Conservation (phyloP, 306 rosid genomes). For the Medicago ruthenica region DNA sequence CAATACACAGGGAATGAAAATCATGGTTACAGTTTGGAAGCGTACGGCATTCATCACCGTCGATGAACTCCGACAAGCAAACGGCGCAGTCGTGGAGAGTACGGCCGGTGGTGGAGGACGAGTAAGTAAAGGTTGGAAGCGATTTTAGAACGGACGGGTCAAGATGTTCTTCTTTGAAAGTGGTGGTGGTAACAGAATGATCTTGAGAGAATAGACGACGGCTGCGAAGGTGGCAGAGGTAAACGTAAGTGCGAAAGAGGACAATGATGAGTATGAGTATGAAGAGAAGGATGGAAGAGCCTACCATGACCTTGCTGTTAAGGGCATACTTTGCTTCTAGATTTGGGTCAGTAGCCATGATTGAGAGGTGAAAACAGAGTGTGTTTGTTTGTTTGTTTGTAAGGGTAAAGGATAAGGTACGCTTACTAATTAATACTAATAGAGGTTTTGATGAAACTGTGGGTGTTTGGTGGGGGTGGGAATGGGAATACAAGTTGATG, state of each 20-base stretch:
- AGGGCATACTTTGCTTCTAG: constrained; percentile 39
- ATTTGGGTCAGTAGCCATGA: constrained; percentile 23
- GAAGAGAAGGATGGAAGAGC: constrained; percentile 54
- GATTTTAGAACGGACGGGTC: constrained; percentile 51
- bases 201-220: not conserved
- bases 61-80: constrained; percentile 57
- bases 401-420: too few relatives aligned
- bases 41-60: constrained; percentile 46
- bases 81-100: constrained; percentile 53
- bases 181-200: not conserved
- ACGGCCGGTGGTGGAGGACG: constrained; percentile 31
- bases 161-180: constrained; percentile 32
- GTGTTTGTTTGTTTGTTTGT: not conserved
- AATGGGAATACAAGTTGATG: not conserved
- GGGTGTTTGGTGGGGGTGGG: not conserved
- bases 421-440: not conserved
- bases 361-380: not conserved
- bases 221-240: constrained; percentile 30
- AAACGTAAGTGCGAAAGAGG: constrained; percentile 45
- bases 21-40: constrained; percentile 61
- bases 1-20: constrained; percentile 58
- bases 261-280: constrained; percentile 35
- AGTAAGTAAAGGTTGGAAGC: constrained; percentile 50
- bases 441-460: not conserved
- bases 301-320: constrained; percentile 57